These are phyloP conservation scores for Psilocybe subaeruginosa DNA, from an alignment of 768 basidiomycete species.

Conservation along the genomic window DNA sequence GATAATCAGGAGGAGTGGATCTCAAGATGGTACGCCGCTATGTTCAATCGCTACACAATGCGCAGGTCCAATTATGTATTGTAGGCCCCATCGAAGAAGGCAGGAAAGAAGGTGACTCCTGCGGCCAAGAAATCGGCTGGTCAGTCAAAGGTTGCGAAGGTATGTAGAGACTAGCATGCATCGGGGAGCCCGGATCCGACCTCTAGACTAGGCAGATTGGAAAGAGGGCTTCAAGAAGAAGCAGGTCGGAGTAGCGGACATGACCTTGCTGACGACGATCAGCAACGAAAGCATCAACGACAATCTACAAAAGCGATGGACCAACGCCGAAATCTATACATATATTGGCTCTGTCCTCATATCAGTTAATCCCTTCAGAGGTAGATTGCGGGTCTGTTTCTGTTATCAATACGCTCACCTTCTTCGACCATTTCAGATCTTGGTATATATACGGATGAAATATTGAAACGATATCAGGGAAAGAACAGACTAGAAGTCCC, in stretches of 20 bases:
- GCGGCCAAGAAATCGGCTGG: conserved; percentile 65
- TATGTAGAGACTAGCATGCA: conserved; percentile 28
- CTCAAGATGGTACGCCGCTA: conserved; percentile 22
- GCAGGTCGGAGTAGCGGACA: conserved; percentile 96
- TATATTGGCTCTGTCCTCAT: conserved; percentile 99
- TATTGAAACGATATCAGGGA: conserved; percentile 83
- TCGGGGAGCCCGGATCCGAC: conserved; percentile 9
- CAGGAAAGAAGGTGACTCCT: conserved; percentile 78
- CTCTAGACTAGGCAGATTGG: conserved; percentile 86
- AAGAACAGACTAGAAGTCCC: conserved; percentile 99
- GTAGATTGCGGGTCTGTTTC: conserved; percentile 36
- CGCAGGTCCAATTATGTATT: conserved; percentile 5
- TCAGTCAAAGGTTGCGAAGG: conserved; percentile 76
- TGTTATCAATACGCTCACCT: conserved; percentile 4
- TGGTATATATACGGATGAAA: conserved; percentile 95
- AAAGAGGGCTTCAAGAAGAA: conserved; percentile 99
- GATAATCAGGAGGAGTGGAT: conserved; percentile 9
- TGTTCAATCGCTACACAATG: not conserved
- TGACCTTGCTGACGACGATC: conserved; percentile 96
- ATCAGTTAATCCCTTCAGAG: conserved; percentile 99
- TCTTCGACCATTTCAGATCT: conserved; percentile 61
- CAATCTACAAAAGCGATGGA: conserved; percentile 96
- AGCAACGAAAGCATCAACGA: conserved; percentile 98
- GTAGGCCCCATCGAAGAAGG: conserved; percentile 89
- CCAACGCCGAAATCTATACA: conserved; percentile 95